Base-by-base conservation (phyloP, 1,284 basidiomycete genomes). In the Sporisorium iseilematis-ciliati region DNA sequence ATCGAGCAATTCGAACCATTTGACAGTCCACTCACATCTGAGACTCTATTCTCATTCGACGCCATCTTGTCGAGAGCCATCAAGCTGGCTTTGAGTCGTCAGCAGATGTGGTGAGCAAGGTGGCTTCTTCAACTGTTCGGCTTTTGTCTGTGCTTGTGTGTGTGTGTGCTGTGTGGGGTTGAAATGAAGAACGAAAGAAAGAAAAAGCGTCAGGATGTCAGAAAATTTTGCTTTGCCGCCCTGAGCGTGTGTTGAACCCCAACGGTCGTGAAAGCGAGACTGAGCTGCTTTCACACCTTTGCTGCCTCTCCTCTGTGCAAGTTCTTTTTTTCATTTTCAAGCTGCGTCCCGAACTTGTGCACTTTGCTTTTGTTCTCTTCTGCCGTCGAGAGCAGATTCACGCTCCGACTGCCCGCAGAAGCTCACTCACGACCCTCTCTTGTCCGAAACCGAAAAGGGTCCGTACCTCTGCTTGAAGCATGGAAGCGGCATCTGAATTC, bases 391-490 rank as follows among this genome's bases (percentile, higher is more conserved):
- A 29, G 26, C 23, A 16, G 20, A 38, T 51, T 51, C 49, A 33
- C 21, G 49, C 49, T 51, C 49, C 49, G 49, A 38, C 48, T 8
- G 31, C 18, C 48, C 8, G 46, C 25, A 10, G 16, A 29, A 10
- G 11, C 45, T 46, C 11, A 21, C 23, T 23, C 21, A 14, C 23
- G 14, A n/a, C 6, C 16, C 21, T 38, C 48, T 50, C 31, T 50
- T 35, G 41, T 40, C 23, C 53, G n/a, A n/a, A 41, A 54, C 53
- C 53, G 53, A 43, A 54, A 54, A 54, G 53, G 53, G 53, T 54
- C 53, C 53, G 53, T 54, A 38, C 35, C 35, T 38, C 35, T 16
- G 35, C 14, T 38, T 14, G 14, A 38, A 38, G 35, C 10, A 21
- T n/a, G 14, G n/a, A 42, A 42, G 46, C 18, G 18, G 12, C 45